Percentiles rank a stretch among this genome's conserved stretches.
Evolutionary conservation across 495 filamentous ascomycete species (phyloP).

Genomic region (Jackrogersella minutella): DNA sequence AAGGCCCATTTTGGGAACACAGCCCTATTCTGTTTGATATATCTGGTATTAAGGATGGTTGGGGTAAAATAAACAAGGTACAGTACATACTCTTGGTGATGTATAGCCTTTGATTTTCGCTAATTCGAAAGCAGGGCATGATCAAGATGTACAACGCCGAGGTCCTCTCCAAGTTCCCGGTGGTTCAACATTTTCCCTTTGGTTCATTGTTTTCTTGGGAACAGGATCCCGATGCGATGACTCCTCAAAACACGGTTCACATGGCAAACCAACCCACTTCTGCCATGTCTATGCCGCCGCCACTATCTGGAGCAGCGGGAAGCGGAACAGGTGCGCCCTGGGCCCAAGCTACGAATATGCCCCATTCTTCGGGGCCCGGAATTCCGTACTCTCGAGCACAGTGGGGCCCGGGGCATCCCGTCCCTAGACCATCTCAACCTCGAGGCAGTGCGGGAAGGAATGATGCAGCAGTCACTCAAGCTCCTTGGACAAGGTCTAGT

Average conservation of each 20-base stretch:
- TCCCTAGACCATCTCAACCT: constrained; percentile 29
- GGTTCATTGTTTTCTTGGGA: constrained; percentile 89
- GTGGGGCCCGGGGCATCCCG: constrained; percentile 29
- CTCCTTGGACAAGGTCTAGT: constrained; percentile 42
- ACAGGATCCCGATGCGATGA: constrained; percentile 67
- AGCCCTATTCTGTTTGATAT: constrained; percentile 96
- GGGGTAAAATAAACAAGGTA: constrained; percentile 98
- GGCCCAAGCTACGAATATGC: constrained; percentile 48
- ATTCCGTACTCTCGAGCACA: constrained; percentile 48
- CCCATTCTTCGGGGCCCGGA: constrained; percentile 39
- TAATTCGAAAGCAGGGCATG: constrained; percentile 69
- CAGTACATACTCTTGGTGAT: constrained; percentile 8
- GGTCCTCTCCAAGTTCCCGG: constrained; percentile 91
- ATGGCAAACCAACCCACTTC: constrained; percentile 63
- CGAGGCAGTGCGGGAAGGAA: constrained; percentile 15
- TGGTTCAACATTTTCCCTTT: constrained; percentile 97
- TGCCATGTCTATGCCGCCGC: constrained; percentile 32
- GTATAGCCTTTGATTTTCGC: neutral
- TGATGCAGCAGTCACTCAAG: constrained; percentile 28
- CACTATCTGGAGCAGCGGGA: constrained; percentile 18
- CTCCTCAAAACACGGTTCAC: constrained; percentile 60
- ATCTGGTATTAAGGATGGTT: constrained; percentile 85
- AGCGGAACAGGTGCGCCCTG: constrained; percentile 51
- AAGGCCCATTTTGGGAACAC: constrained; percentile 97
- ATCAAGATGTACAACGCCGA: constrained; percentile 97